Conservation (phyloP, 306 rosid genomes). For the Fagus sylvatica region DNA sequence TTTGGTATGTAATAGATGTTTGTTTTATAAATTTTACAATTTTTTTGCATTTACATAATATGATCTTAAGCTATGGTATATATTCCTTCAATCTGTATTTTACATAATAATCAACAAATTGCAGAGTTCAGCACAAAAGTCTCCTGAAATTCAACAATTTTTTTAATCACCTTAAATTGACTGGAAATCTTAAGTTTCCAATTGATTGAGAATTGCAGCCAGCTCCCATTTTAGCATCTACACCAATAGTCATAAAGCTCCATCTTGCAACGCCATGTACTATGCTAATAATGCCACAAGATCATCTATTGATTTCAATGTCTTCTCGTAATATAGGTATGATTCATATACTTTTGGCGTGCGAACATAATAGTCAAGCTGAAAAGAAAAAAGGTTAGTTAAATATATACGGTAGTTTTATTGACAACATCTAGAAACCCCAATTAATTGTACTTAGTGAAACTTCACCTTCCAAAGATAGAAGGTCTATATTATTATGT, state of each 20-base stretch:
- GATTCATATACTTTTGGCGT: slow-evolving; percentile 92
- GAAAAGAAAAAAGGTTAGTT: not conserved
- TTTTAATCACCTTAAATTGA: not conserved
- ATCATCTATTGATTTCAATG: slow-evolving; percentile 80
- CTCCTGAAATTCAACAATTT: not conserved
- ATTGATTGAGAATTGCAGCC: not conserved
- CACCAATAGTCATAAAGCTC: slow-evolving; percentile 12
- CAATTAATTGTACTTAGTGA: no score
- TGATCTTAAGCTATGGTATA: not conserved
- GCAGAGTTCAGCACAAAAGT: not conserved
- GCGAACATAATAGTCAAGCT: slow-evolving; percentile 65
- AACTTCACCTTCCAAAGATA: no score
- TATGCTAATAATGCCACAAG: slow-evolving; percentile 72
- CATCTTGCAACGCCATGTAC: slow-evolving; percentile 12
- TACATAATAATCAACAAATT: not conserved
- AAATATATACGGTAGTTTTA: not conserved
- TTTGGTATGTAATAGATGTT: not conserved
- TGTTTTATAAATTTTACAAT: not conserved
- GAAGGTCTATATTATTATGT: no score
- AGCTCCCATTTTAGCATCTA: not conserved
- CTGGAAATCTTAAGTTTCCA: not conserved
- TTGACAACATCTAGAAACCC: no score
- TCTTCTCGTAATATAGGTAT: slow-evolving; percentile 86
- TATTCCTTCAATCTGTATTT: slow-evolving; percentile 7
- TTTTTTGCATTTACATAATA: not conserved